These are phyloP conservation scores for Boehmeria nivea DNA, from an alignment of 306 rosid species.

Conservation along the genomic window DNA sequence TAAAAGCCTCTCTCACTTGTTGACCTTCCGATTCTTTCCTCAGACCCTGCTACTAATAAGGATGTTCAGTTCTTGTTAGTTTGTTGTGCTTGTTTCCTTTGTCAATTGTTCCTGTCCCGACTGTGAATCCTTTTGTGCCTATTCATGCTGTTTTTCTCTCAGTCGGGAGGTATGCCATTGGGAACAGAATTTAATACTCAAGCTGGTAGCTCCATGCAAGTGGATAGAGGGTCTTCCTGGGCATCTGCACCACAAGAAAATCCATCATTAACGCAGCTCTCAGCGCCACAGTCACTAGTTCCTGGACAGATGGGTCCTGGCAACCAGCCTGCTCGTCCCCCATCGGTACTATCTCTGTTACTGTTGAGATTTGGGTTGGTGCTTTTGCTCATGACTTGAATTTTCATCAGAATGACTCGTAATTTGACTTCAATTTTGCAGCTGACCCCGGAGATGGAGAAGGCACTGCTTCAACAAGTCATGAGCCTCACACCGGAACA, in stretches of 20 bases:
- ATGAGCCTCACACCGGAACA: conserved; percentile 93
- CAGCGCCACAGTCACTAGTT: conserved; percentile 46
- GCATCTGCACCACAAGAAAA: conserved; percentile 59
- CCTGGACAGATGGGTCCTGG: conserved; percentile 55
- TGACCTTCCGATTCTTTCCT: too few species aligned
- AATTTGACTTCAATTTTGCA: conserved; percentile 28
- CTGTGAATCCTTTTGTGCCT: neutral
- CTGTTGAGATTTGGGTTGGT: conserved; percentile 5
- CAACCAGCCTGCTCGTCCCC: conserved; percentile 50
- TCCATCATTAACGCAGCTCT: conserved; percentile 39
- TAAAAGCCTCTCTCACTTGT: too few species aligned
- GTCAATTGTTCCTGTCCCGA: neutral
- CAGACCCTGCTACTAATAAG: too few species aligned
- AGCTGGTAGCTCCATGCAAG: conserved; percentile 60
- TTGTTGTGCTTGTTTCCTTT: too few species aligned
- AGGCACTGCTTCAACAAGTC: conserved; percentile 90
- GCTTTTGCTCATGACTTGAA: neutral
- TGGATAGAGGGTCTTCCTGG: conserved; percentile 73
- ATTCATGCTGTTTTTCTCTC: conserved; percentile 11
- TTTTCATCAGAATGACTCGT: neutral
- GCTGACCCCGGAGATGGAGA: conserved; percentile 94
- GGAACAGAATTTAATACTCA: conserved; percentile 72
- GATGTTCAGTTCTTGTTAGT: too few species aligned
- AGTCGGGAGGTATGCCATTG: conserved; percentile 58
- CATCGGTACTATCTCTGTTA: conserved; percentile 34